Evolutionary conservation across 306 rosid genomes (phyloP), one percentile per base, ranked within the genome.

Genomic region (Inga leiocalycina): DNA sequence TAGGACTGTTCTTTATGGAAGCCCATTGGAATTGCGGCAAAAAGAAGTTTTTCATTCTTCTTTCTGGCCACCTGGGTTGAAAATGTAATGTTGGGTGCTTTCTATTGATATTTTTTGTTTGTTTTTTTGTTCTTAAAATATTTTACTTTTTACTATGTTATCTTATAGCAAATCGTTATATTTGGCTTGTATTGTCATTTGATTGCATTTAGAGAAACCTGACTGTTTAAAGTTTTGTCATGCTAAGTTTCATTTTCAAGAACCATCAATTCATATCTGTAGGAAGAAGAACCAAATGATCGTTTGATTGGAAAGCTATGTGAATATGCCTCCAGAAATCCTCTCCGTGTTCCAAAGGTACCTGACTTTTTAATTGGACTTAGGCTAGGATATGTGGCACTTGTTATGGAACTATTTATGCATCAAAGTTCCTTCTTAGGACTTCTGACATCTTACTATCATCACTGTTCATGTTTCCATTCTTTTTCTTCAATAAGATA

Each of bases 331-430:
- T 44, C 97, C 0, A 92, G 70, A 86, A 94, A 91, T 87, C 98
- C 98, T 81, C 94, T 92, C n/a, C 98, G 97, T 43, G 90, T 94
- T 27, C 98, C 97, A 22, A 94, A 88, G 98, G 97, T 81, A 76
- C 77, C 12, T 10, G 43, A 22, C 15, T 46, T 71, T 43, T 19
- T 57, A 17, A 27, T 32, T 17, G 67, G 65, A 49, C 65, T 72
- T 46, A 15, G 8, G 20, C 48, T 70, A 70, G 24, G 64, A 56
- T 6, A 56, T 56, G 27, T 20, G 24, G 2, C 16, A 41, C 52
- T 16, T 70, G 34, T 41, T 14, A 8, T 74, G 44, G 49, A 52
- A 75, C 51, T 75, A 56, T 54, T 37, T 20, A 37, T 75, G 62
- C 79, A 75, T 34, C 24, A 52, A n/a, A 41, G 48, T 35, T 75